These are phyloP conservation scores for Septoria linicola DNA, from an alignment of 2,329 filamentous ascomycete genomes.

Conservation along the genomic window DNA sequence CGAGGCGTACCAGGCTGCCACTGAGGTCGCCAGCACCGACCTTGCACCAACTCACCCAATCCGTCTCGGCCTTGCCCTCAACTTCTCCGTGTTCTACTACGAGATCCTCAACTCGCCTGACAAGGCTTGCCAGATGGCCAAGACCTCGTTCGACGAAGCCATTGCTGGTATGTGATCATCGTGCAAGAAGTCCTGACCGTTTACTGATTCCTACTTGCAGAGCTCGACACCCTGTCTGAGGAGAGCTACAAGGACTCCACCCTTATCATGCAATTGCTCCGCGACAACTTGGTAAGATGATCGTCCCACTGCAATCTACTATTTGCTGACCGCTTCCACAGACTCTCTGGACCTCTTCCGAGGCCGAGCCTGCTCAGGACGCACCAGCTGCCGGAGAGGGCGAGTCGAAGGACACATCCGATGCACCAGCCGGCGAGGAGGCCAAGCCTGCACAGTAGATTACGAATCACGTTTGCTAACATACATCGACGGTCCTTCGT, in stretches of 20 bases:
- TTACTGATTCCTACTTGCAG: slow-evolving; percentile 47
- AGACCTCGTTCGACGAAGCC: slow-evolving; percentile 93
- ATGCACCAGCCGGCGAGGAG: slow-evolving; percentile 57
- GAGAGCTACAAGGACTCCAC: slow-evolving; percentile 99
- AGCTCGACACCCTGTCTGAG: slow-evolving; percentile 95
- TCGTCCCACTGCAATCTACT: background rate
- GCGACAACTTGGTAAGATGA: slow-evolving; percentile 78
- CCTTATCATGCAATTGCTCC: slow-evolving; percentile 96
- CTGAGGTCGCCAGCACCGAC: slow-evolving; percentile 85
- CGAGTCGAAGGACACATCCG: slow-evolving; percentile 54
- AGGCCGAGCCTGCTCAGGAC: slow-evolving; percentile 76
- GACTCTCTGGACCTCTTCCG: slow-evolving; percentile 99
- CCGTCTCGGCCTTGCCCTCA: slow-evolving; percentile 85
- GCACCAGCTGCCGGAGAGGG: slow-evolving; percentile 46
- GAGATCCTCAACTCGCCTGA: slow-evolving; percentile 98
- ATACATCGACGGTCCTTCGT: slow-evolving; percentile 29
- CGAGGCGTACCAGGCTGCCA: slow-evolving; percentile 94
- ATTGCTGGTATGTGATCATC: slow-evolving; percentile 67
- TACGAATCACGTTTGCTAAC: slow-evolving; percentile 19
- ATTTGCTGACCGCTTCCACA: slow-evolving; percentile 43
- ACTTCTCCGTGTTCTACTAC: slow-evolving; percentile 99
- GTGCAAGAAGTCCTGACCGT: background rate
- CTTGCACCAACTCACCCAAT: slow-evolving; percentile 90
- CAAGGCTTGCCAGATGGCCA: slow-evolving; percentile 95
- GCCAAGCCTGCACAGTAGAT: slow-evolving; percentile 46